A percentile compares a stretch with the other conserved stretches of the same genome.
These are phyloP conservation scores for Vickermania spadyakhi DNA, from an alignment of 208 protist genomes.

Conservation along the genomic window DNA sequence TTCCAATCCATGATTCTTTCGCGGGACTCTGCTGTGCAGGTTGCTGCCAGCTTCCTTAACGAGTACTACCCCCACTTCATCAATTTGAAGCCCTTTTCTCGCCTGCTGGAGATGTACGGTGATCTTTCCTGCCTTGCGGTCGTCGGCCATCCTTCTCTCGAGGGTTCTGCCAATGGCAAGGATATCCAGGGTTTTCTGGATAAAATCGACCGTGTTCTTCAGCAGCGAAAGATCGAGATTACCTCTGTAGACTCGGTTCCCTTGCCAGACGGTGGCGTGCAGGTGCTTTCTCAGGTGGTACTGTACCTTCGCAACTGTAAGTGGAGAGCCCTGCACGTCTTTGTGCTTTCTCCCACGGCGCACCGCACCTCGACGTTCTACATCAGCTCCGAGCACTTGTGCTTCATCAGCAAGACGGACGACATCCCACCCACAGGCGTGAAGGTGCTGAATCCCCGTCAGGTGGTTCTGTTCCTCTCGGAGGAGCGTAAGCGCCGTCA, in stretches of 20 bases:
- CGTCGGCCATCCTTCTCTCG: conserved; percentile 44
- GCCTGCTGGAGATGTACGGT: conserved; percentile 56
- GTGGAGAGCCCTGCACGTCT: conserved; percentile 60
- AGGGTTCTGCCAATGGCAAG: conserved; percentile 33
- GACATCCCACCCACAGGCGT: conserved; percentile 58
- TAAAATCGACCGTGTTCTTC: conserved; percentile 37
- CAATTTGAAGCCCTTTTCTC: conserved; percentile 23
- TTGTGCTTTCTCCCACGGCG: conserved; percentile 66
- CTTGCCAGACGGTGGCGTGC: conserved; percentile 44
- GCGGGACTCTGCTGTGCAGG: conserved; percentile 27
- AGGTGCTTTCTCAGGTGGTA: conserved; percentile 65
- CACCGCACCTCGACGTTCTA: conserved; percentile 72
- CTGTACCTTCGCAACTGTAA: conserved; percentile 49
- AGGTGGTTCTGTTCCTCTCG: conserved; percentile 46
- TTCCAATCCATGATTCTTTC: too few species aligned
- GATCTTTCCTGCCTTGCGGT: conserved; percentile 45
- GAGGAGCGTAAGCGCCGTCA: conserved; percentile 29
- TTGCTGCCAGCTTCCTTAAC: conserved; percentile 63
- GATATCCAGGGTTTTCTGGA: conserved; percentile 41
- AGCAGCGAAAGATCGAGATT: conserved; percentile 72
- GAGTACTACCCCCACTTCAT: conserved; percentile 80
- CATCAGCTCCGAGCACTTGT: conserved; percentile 76
- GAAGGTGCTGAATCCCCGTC: conserved; percentile 45
- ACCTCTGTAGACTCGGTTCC: conserved; percentile 61
- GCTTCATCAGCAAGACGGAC: conserved; percentile 53